Evolutionary conservation across 305 asterid genomes (phyloP), one percentile per base, ranked within the genome.

Genomic region (Solanum aculeatissimum): DNA sequence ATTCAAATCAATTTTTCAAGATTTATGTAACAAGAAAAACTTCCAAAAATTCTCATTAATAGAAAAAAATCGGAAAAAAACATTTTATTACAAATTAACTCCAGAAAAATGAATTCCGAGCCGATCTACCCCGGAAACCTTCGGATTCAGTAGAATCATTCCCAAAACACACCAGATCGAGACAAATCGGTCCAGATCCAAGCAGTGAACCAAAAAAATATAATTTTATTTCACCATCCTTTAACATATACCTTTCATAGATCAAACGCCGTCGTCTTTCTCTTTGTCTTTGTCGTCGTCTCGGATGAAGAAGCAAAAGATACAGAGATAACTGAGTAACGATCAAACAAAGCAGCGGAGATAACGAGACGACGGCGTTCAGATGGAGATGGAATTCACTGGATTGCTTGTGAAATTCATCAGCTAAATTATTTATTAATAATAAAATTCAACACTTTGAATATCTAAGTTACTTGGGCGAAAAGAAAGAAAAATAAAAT

Each of bases 351-450:
- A 16, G 55, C 49, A 15, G 65, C 63, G 62, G 54, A 58, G 77
- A 40, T 62, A 54, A 32, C 32, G 23, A 83, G 68, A 83, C 87
- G 87, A 88, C 84, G 85, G 69, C 85, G 85, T 83, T 40, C 25
- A 23, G 58, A 57, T 40, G 66, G 71, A 75, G 19, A 60, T 54
- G 15, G 29, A 4, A 70, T 40, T 79, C 51, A 63, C 72, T 80
- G n/a, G 10, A 40, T 13, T 49, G 25, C n/a, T 45, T 19, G 4
- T 51, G 38, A 66, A 66, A 38, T 10, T 77, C 82, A 77, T 49
- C 27, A 77, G 2, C 82, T 77, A 77, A 51, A 27, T 60, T 74
- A 54, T 23, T 43, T 4, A 9, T 7, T 45, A n/a, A 53, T 7
- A 29, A 19, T 4, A 12, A 60, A 25, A 27, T 69, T 54, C 63